Evolutionary conservation across 495 filamentous ascomycete genomes (phyloP), one percentile per base, ranked within the genome.

Genomic region (Parachaetomium inaequale): DNA sequence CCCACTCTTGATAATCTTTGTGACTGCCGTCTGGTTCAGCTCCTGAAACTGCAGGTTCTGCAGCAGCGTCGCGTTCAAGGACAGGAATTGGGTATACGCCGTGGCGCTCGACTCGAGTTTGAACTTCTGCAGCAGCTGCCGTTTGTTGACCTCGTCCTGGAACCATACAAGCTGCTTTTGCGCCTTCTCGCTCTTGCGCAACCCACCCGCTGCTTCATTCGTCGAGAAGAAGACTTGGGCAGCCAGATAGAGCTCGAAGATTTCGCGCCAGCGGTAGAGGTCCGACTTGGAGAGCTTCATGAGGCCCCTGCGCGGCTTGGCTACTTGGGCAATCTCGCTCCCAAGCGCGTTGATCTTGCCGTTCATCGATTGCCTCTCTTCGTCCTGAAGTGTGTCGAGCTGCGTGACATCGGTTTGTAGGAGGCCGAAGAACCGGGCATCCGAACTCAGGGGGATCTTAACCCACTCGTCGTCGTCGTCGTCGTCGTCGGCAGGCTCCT

Each of bases 1-100:
- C 80, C 65, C 70, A 88, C 87, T 92, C 73, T 92, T 92, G 65
- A 92, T 76, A 29, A 92, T 92, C 72, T 92, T 92, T 21, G 70
- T 76, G 67, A 90, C 81, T 1, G 89, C 89, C 19, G 76, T 78
- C 53, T 81, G 78, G 64, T 92, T 92, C 42, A 91, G 82, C 65
- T 88, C 87, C 61, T 89, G 88, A 63, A 91, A 92, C 64, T 82
- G 82, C 59, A 92, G 77, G 52, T 86, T 84, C 40, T 81, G 81
- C 42, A 92, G 72, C 23, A 92, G 75, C 34, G 81, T 77, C 26
- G 80, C 74, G 70, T 92, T 92, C 63, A 91, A 76, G 19, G 74
- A 63, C 47, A 91, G 68, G 62, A 92, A 92, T 40, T 76, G 78
- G 15, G 76, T 69, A n/a, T 89, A 78, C 3, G 87, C 83, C 6